These are phyloP conservation scores for Aspergillus ibericus DNA, from an alignment of 2,329 filamentous ascomycete genomes.

Conservation along the genomic window DNA sequence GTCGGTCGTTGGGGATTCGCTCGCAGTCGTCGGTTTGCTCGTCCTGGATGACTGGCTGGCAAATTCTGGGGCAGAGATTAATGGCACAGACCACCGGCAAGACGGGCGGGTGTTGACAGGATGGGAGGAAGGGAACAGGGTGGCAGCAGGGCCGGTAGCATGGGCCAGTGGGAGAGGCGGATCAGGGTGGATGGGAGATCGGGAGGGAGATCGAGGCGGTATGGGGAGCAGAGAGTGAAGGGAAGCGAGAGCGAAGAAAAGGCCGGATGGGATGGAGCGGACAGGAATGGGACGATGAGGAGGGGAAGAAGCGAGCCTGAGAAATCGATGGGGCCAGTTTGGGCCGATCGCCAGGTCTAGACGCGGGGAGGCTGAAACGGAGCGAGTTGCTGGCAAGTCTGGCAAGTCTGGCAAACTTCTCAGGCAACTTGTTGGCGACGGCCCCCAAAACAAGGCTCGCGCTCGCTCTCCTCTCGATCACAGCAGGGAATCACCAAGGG, in stretches of 20 bases:
- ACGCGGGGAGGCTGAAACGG: conserved; percentile 27
- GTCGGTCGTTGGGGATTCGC: neutral
- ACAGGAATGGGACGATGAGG: conserved; percentile 12
- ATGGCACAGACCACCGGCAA: conserved; percentile 3
- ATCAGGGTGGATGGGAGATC: neutral
- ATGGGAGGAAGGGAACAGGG: neutral
- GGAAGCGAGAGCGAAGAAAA: neutral
- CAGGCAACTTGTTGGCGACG: neutral
- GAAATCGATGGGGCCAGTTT: conserved; percentile 25
- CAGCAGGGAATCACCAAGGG: too few relatives aligned
- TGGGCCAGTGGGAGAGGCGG: neutral
- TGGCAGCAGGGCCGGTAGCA: neutral
- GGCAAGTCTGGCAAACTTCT: neutral
- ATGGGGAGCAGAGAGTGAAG: neutral
- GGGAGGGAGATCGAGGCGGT: neutral
- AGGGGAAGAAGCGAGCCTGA: conserved; percentile 15
- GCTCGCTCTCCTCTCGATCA: neutral
- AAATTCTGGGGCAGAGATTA: conserved; percentile 5
- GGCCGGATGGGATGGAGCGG: neutral
- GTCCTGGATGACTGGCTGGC: neutral
- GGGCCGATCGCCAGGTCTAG: conserved; percentile 35
- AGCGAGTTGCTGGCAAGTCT: neutral
- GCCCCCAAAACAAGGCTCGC: neutral
- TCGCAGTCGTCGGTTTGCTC: neutral
- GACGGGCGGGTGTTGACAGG: neutral